Evolutionary conservation across 2,329 filamentous ascomycete species (phyloP), one percentile per base, ranked within the genome.

Genomic region (Emericellopsis atlantica): DNA sequence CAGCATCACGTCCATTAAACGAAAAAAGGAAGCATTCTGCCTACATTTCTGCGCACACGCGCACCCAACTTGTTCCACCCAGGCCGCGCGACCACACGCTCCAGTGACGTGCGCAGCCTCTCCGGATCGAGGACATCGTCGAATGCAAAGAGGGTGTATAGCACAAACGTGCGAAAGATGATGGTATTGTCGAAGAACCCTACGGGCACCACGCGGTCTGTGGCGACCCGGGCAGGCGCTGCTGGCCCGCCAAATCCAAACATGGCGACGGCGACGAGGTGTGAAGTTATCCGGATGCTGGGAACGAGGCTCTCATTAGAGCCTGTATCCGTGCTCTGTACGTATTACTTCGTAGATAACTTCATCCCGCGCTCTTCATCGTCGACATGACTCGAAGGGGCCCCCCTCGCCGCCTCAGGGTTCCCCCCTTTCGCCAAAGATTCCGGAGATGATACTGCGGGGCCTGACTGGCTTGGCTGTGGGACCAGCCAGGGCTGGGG

Each of bases 1-100:
- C 16, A 5, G 16, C 5, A 21, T 21, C 18, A 5, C 18, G 18
- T 21, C 18, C 4, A 3, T 21, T 5, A 3, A 29, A 29, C 12
- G 24, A 26, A 12, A 29, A 29, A 3, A 29, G 9, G 12, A 9
- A 4, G 2, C 26, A 7, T 29, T 29, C 26, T 7, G 26, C 46
- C 43, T 44, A 54, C 52, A 34, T 45, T 46, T 21, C 34, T 33
- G 31, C 52, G 43, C n/a, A 55, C 24, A 24, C 51, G 41, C 5
- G 46, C 52, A 8, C 49, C 54, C 12, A 55, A 40, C 39, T 51
- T 56, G 5, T 42, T 42, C 51, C 51, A 56, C 14, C 49, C 52
- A 4, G 47, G 42, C 2, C 49, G 47, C 4, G 35, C 22, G 2
- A 48, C 31, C 7, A 52, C 41, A 11, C 32, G 37, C 36, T 43